Evolutionary conservation across 495 filamentous ascomycete genomes (phyloP).

Genomic region (Neurospora sp.): DNA sequence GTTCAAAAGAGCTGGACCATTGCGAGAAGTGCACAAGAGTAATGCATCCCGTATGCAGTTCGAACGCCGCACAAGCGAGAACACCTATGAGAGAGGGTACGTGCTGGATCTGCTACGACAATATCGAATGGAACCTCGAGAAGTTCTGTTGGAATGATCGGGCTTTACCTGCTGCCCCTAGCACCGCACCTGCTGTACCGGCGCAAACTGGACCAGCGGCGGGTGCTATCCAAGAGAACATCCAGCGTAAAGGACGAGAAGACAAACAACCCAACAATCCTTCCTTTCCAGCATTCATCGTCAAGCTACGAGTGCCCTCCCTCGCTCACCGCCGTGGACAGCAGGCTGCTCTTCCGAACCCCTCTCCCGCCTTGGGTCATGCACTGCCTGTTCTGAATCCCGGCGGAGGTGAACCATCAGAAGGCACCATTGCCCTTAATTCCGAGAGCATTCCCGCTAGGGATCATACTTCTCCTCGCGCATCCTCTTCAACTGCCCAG

Average conservation of each 20-base stretch:
- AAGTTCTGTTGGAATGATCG: background rate
- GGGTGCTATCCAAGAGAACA: background rate
- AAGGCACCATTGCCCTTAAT: background rate
- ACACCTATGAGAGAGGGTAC: background rate
- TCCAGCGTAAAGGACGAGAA: background rate
- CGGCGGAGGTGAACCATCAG: background rate
- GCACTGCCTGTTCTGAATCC: background rate
- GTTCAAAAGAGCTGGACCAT: too few relatives aligned
- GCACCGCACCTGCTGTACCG: background rate
- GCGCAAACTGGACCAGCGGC: fast-evolving
- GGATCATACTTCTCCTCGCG: too few relatives aligned
- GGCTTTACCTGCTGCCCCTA: background rate
- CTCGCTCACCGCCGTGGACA: too few relatives aligned
- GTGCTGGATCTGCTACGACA: background rate
- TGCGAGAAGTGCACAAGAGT: background rate
- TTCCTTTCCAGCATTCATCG: too few relatives aligned
- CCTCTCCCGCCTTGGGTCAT: background rate
- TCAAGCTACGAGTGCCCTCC: too few relatives aligned
- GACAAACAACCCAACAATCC: too few relatives aligned
- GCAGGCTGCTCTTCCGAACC: background rate
- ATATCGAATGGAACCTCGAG: background rate
- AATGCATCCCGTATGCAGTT: background rate
- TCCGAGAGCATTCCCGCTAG: too few relatives aligned
- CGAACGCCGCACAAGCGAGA: background rate
- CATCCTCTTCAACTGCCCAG: too few relatives aligned